A percentile compares a stretch with the other conserved stretches of the same genome.
These are phyloP conservation scores for Wickerhamiella kazuoi DNA, from an alignment of 805 yeast species.

Conservation along the genomic window DNA sequence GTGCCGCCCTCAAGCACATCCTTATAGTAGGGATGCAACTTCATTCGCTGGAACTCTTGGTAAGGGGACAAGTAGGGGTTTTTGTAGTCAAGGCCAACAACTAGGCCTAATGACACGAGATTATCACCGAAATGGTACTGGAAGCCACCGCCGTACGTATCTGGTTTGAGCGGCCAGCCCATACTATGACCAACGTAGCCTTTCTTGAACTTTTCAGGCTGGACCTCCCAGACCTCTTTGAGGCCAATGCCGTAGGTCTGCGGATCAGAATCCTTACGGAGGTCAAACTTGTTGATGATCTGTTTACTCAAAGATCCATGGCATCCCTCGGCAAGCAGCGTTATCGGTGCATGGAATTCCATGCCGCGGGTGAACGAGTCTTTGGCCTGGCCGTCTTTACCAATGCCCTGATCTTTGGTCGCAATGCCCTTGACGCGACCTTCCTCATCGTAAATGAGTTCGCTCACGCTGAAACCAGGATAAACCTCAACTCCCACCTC, in stretches of 20 bases:
- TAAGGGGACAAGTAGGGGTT: constrained; percentile 94
- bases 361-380: constrained; percentile 85
- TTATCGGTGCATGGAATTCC: constrained; percentile 85
- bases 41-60: constrained; percentile 89
- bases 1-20: constrained; percentile 69
- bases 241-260: constrained; percentile 95
- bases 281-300: constrained; percentile 46
- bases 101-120: constrained; percentile 81
- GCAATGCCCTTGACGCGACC: constrained; percentile 70
- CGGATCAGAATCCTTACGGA: constrained; percentile 44
- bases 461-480: constrained; percentile 76
- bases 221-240: constrained; percentile 94
- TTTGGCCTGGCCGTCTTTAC: constrained; percentile 57
- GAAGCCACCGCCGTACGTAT: constrained; percentile 91
- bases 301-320: constrained; percentile 84
- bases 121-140: constrained; percentile 94
- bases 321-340: constrained; percentile 95
- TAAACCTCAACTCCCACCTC: constrained; percentile 86
- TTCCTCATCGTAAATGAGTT: constrained; percentile 45
- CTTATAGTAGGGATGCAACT: constrained; percentile 72
- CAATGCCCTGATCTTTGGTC: constrained; percentile 81
- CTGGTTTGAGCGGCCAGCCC: constrained; percentile 67
- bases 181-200: constrained; percentile 76
- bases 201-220: constrained; percentile 56
- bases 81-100: constrained; percentile 80